A percentile compares a stretch with the other conserved stretches of the same genome.
Evolutionary conservation across 345 rosid species (phyloP).

Genomic region (Arabidopsis arenosa): DNA sequence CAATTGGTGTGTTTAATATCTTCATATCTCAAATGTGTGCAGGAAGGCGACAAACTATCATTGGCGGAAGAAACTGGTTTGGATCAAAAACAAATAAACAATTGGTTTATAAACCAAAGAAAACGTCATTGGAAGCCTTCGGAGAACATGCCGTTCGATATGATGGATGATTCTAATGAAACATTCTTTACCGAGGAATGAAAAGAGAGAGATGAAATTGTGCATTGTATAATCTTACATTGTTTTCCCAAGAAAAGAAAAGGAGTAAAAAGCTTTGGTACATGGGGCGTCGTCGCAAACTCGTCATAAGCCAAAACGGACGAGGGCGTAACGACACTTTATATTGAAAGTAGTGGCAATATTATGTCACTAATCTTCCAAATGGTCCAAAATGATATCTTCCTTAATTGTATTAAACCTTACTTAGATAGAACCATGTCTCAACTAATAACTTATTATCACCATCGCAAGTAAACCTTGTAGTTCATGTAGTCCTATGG

Average conservation of each 20-base stretch:
- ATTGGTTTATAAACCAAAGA: conserved; percentile 89
- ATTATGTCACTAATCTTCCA: conserved; percentile 11
- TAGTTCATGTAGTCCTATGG: too few species aligned
- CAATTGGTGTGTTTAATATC: neutral
- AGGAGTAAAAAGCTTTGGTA: neutral
- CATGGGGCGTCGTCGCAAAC: neutral
- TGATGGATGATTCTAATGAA: conserved; percentile 64
- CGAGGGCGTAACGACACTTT: neutral
- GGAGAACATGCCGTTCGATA: conserved; percentile 69
- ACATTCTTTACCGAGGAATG: conserved; percentile 63
- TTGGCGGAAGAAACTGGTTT: conserved; percentile 77
- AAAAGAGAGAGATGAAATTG: conserved; percentile 1
- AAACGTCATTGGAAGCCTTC: conserved; percentile 91
- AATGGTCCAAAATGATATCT: neutral
- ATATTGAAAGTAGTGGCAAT: neutral
- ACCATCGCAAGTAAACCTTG: too few species aligned
- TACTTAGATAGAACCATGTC: too few species aligned
- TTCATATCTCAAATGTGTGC: neutral
- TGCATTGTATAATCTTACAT: conserved; percentile 21
- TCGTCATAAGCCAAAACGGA: conserved; percentile 1
- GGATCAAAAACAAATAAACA: conserved; percentile 85
- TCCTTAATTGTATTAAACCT: too few species aligned
- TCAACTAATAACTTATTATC: too few species aligned
- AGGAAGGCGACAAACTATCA: conserved; percentile 77
- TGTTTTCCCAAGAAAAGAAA: neutral